A percentile compares a stretch with the other conserved stretches of the same genome.
phyloP scores from a whole-genome alignment of 2,329 filamentous ascomycete genomes.

The Blastomyces emzantsi region DNA sequence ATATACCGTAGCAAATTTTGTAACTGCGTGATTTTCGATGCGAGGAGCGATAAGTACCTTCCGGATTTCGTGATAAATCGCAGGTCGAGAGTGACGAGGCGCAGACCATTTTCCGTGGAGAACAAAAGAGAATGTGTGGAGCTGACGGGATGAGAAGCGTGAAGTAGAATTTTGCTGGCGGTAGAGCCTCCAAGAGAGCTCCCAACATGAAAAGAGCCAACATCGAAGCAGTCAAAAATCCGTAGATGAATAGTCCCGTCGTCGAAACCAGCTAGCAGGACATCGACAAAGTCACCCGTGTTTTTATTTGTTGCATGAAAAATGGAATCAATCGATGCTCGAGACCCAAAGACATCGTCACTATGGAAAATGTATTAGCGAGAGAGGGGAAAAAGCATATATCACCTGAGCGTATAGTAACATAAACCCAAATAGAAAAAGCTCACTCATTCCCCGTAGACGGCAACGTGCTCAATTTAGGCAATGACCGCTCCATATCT shows the following conservation, averaged over 20 bases:
- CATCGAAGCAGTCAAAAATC: conserved; percentile 77
- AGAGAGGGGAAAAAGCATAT: neutral
- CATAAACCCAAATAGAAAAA: neutral
- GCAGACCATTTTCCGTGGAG: conserved; percentile 37
- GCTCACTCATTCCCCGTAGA: conserved; percentile 51
- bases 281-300: conserved; percentile 65
- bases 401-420: conserved; percentile 6
- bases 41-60: conserved; percentile 71
- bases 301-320: conserved; percentile 55
- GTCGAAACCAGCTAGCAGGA: conserved; percentile 64
- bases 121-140: conserved; percentile 69
- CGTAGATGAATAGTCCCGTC: conserved; percentile 65
- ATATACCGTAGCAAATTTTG: conserved; percentile 83
- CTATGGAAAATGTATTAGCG: conserved; percentile 30
- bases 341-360: conserved; percentile 57
- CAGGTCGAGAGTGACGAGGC: conserved; percentile 71
- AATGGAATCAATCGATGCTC: conserved; percentile 59
- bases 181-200: conserved; percentile 30
- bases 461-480: conserved; percentile 65
- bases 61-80: conserved; percentile 66
- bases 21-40: conserved; percentile 76
- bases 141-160: conserved; percentile 62
- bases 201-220: conserved; percentile 49
- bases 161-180: conserved; percentile 42
- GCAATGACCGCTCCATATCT: conserved; percentile 66